A percentile compares a stretch with the other conserved stretches of the same genome.
Evolutionary conservation across 202 grass and related monocot genomes (phyloP).

Genomic region (Digitaria exilis): DNA sequence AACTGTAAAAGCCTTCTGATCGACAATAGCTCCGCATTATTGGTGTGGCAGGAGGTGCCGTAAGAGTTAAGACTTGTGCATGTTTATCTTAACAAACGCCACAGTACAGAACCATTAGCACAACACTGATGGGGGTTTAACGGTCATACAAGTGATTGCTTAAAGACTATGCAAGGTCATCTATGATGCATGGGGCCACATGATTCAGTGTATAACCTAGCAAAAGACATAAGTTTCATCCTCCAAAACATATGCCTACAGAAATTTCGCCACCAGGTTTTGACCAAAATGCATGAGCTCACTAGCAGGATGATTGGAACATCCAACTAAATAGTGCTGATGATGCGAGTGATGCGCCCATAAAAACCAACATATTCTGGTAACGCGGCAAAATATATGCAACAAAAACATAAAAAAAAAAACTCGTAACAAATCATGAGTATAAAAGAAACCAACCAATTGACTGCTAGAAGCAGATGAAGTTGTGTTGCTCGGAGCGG

Average conservation of each 20-base stretch:
- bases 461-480: constrained; percentile 57
- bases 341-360: not conserved
- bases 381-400: not conserved
- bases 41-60: not conserved
- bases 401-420: constrained; percentile 33
- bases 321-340: constrained; percentile 2
- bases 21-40: not conserved
- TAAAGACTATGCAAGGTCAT: not conserved
- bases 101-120: constrained; percentile 3
- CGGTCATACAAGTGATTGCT: not conserved
- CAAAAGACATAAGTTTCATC: not conserved
- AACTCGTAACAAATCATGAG: constrained; percentile 10
- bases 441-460: constrained; percentile 66
- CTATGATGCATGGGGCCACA: not conserved
- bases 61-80: not conserved
- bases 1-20: not conserved
- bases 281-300: constrained; percentile 1
- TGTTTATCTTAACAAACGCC: not conserved
- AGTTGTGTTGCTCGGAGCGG: constrained; percentile 72
- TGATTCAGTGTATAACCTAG: not conserved
- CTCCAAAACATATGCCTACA: constrained; percentile 19
- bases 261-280: not conserved
- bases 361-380: not conserved
- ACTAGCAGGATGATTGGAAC: not conserved
- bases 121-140: not conserved